Evolutionary conservation across 345 rosid species (phyloP).

Genomic region (Durio zibethinus): DNA sequence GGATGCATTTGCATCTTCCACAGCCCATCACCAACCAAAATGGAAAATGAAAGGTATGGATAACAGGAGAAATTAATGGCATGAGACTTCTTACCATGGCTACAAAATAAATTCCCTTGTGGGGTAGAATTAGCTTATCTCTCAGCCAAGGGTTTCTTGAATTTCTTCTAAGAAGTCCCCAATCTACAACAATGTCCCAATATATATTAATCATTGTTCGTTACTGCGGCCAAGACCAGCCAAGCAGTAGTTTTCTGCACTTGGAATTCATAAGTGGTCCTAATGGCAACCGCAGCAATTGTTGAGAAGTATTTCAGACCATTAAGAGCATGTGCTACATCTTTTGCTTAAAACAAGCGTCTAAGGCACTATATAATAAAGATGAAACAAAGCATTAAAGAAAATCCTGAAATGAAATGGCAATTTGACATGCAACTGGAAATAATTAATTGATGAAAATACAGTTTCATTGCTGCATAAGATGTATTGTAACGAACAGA

Average conservation of each 20-base stretch:
- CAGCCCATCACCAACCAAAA: background rate
- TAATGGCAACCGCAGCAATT: conserved; percentile 49
- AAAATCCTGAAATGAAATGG: background rate
- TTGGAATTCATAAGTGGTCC: conserved; percentile 36
- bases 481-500: too few relatives aligned
- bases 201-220: conserved; percentile 50
- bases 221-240: conserved; percentile 49
- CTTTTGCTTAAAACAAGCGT: conserved; percentile 57
- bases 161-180: conserved; percentile 66
- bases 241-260: conserved; percentile 17
- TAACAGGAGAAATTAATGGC: background rate
- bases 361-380: conserved; percentile 47
- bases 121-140: conserved; percentile 60
- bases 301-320: conserved; percentile 59
- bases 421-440: background rate
- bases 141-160: conserved; percentile 77
- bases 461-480: background rate
- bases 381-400: background rate
- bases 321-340: conserved; percentile 38
- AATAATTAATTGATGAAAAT: background rate
- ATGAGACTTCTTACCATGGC: conserved; percentile 54
- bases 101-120: conserved; percentile 52
- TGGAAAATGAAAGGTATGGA: background rate
- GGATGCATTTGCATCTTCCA: too few relatives aligned
- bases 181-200: conserved; percentile 72